A percentile compares a stretch with the other conserved stretches of the same genome.
Conservation (phyloP, 2,329 filamentous ascomycete genomes). For the Aspergillus costaricaensis region DNA sequence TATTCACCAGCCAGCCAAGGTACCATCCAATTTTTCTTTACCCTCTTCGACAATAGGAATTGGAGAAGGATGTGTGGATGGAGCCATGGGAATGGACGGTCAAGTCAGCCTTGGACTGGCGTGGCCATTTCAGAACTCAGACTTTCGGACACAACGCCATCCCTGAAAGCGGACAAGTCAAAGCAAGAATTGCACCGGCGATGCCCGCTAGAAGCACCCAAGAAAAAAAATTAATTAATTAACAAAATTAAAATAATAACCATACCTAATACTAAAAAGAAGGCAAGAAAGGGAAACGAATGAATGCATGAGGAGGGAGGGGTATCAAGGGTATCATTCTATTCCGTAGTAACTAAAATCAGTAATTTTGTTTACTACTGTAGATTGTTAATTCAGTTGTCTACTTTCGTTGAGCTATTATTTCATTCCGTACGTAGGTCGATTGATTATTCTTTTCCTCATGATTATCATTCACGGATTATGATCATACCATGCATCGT, state of each 20-base stretch:
- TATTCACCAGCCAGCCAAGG: neutral
- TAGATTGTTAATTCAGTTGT: too few species aligned
- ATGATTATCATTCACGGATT: neutral
- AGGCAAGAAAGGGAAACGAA: neutral
- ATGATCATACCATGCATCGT: neutral
- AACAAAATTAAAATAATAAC: neutral
- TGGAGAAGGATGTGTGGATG: neutral
- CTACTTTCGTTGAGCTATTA: too few species aligned
- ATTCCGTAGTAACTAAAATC: too few species aligned
- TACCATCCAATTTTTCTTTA: neutral
- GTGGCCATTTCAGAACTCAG: neutral
- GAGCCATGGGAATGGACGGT: neutral
- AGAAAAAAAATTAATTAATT: conserved; percentile 4
- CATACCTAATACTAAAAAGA: neutral
- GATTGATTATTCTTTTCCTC: neutral
- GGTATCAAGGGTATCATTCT: too few species aligned
- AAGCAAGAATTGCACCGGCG: neutral
- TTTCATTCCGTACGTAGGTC: too few species aligned
- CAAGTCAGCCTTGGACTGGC: neutral
- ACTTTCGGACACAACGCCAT: conserved; percentile 13
- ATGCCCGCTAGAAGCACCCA: conserved; percentile 12
- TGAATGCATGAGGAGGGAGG: neutral
- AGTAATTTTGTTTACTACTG: too few species aligned
- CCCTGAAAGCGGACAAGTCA: conserved; percentile 20
- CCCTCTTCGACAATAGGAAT: neutral